Percentiles rank a stretch among this genome's conserved stretches.
Evolutionary conservation across 768 basidiomycete species (phyloP).

Genomic region (Agaricus subrufescens): DNA sequence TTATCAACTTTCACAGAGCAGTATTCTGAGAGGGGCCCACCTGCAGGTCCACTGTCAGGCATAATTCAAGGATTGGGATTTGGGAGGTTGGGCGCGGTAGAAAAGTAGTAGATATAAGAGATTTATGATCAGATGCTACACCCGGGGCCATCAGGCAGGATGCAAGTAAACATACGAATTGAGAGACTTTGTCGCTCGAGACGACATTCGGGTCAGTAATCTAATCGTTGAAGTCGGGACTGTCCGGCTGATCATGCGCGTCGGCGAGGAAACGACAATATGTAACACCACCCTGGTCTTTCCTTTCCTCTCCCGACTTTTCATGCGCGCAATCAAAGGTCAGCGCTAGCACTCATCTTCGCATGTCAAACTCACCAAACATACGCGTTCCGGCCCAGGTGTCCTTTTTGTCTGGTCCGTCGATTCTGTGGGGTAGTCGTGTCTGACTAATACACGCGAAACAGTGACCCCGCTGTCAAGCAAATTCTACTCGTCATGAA

Average conservation of each 20-base stretch:
- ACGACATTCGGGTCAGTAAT: conserved; percentile 6
- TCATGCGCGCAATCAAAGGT: conserved; percentile 68
- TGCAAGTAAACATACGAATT: neutral
- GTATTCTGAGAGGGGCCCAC: neutral
- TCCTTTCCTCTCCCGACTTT: neutral
- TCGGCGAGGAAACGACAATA: neutral
- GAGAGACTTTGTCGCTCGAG: neutral
- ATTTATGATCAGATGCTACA: neutral
- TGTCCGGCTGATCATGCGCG: conserved; percentile 12
- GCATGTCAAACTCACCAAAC: neutral
- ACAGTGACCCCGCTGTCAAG: conserved; percentile 85
- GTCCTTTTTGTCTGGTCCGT: conserved; percentile 65
- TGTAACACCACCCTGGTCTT: neutral
- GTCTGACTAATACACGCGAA: neutral
- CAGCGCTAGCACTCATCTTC: conserved; percentile 13
- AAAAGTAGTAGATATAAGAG: neutral
- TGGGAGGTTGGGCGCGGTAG: neutral
- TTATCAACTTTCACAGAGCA: neutral
- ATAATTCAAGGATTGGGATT: neutral
- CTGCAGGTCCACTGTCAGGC: neutral
- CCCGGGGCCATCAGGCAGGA: neutral
- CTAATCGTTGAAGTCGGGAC: neutral
- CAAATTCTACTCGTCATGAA: conserved; percentile 83
- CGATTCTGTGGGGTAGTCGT: neutral
- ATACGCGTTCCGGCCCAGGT: conserved; percentile 31